phyloP scores from a whole-genome alignment of 1,139 yeast genomes.

The Candida glucosophila region DNA sequence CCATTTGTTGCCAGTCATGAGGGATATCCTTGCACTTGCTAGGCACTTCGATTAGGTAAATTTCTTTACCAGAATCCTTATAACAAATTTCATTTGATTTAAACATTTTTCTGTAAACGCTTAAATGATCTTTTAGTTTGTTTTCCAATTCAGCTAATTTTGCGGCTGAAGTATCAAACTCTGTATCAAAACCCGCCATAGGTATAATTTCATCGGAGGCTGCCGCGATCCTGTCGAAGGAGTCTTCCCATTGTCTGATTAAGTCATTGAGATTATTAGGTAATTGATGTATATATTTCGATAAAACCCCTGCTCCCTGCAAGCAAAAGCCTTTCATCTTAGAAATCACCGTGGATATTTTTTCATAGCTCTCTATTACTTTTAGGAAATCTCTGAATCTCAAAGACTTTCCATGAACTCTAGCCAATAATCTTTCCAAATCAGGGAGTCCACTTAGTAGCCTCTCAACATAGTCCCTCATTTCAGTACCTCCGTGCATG shows the following conservation, averaged over 20 bases:
- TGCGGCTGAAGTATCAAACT: conserved; percentile 67
- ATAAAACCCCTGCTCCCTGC: conserved; percentile 42
- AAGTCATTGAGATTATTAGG: conserved; percentile 46
- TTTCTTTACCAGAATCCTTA: conserved; percentile 89
- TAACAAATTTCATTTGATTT: conserved; percentile 69
- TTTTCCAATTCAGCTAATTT: conserved; percentile 52
- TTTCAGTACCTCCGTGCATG: conserved; percentile 49
- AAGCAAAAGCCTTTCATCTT: conserved; percentile 30
- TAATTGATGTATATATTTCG: conserved; percentile 36
- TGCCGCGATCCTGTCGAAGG: conserved; percentile 75
- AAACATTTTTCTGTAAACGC: conserved; percentile 55
- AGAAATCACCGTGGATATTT: conserved; percentile 35
- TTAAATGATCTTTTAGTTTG: conserved; percentile 44
- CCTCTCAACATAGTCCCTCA: conserved; percentile 47
- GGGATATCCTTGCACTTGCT: conserved; percentile 63
- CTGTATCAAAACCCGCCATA: conserved; percentile 72
- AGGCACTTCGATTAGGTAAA: conserved; percentile 84
- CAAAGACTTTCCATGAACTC: conserved; percentile 79
- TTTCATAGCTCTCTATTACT: conserved; percentile 77
- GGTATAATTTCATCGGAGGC: conserved; percentile 63
- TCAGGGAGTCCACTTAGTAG: conserved; percentile 67
- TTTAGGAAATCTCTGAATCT: conserved; percentile 75
- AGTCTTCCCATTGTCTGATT: conserved; percentile 66
- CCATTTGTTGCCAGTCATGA: conserved; percentile 89
- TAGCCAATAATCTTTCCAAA: conserved; percentile 76